Evolutionary conservation across 768 basidiomycete species (phyloP).

Genomic region (Megacollybia marginata): DNA sequence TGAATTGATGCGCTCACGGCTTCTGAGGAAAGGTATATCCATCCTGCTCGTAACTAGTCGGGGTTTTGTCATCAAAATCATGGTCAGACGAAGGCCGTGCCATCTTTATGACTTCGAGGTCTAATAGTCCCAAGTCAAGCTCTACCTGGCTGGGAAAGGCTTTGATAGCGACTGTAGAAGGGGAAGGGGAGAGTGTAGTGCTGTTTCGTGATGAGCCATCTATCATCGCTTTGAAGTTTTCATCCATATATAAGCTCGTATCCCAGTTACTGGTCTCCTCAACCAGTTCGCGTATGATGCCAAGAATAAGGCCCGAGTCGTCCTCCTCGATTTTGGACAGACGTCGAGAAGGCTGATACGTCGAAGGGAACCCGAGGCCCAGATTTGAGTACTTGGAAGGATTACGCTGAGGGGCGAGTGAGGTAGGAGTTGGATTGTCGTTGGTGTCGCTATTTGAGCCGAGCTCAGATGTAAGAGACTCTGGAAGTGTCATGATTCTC

Average conservation of each 20-base stretch:
- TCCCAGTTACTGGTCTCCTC: conserved; percentile 48
- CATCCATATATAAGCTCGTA: conserved; percentile 36
- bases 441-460: background rate
- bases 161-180: background rate
- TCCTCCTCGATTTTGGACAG: conserved; percentile 7
- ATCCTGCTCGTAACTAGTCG: background rate
- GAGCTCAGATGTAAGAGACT: conserved; percentile 14
- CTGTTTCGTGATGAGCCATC: background rate
- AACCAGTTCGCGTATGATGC: conserved; percentile 40
- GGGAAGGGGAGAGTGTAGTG: background rate
- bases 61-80: background rate
- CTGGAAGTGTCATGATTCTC: conserved; percentile 35
- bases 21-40: background rate
- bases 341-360: background rate
- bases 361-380: conserved; percentile 11
- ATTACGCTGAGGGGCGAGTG: background rate
- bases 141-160: background rate
- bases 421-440: background rate
- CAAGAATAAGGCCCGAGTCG: conserved; percentile 26
- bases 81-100: conserved; percentile 1
- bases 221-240: conserved; percentile 35
- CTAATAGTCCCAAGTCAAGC: conserved; percentile 2
- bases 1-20: background rate
- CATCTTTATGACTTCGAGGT: conserved; percentile 3
- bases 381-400: conserved; percentile 6